These are phyloP conservation scores for Sporobolomyces pararoseus DNA, from an alignment of 768 basidiomycete species.

Conservation along the genomic window DNA sequence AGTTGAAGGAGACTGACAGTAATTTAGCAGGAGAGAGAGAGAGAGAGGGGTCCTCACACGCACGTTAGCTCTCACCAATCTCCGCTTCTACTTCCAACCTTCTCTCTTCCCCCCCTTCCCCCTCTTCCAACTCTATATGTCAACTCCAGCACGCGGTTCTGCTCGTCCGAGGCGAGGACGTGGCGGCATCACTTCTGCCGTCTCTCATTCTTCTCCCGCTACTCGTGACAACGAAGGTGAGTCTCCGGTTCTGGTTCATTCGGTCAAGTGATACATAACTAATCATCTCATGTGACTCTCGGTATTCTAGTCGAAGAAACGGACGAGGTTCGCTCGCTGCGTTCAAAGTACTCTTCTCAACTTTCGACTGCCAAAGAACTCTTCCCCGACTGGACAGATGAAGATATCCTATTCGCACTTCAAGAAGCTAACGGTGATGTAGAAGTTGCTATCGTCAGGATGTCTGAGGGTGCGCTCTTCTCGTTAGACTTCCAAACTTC, in stretches of 20 bases:
- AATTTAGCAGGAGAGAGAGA: too few species aligned
- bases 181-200: slow-evolving; percentile 19
- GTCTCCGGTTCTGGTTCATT: background rate
- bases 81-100: background rate
- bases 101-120: background rate
- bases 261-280: background rate
- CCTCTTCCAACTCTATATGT: background rate
- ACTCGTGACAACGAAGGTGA: slow-evolving; percentile 8
- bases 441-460: slow-evolving; percentile 39
- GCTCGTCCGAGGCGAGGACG: slow-evolving; percentile 30
- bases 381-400: slow-evolving; percentile 43
- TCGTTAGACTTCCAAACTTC: too few species aligned
- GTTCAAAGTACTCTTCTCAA: slow-evolving; percentile 34
- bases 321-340: slow-evolving; percentile 37
- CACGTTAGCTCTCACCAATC: background rate
- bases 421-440: slow-evolving; percentile 43
- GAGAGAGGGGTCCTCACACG: too few species aligned
- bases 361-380: slow-evolving; percentile 33
- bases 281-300: background rate
- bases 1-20: too few species aligned
- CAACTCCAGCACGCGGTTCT: slow-evolving; percentile 23
- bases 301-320: slow-evolving; percentile 15
- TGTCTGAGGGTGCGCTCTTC: slow-evolving; percentile 35
- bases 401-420: slow-evolving; percentile 38
- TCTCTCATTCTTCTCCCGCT: slow-evolving; percentile 11